Percentiles rank a stretch among this genome's conserved stretches.
These are phyloP conservation scores for Coemansia guatemalensis DNA, from an alignment of 192 early-diverging fungal genomes.

Conservation along the genomic window DNA sequence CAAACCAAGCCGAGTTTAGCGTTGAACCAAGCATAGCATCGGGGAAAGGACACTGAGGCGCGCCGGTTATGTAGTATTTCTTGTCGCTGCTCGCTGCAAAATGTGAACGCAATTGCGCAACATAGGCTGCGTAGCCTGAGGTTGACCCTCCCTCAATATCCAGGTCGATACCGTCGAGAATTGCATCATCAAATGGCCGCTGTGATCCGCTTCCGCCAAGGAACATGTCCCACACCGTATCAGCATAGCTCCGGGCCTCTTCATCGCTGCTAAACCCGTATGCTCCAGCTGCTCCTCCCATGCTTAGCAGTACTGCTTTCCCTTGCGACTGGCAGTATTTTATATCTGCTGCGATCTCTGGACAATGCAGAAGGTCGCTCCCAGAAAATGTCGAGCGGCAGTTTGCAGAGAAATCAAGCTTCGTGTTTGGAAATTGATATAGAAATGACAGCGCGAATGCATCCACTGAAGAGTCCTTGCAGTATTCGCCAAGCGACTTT, in stretches of 20 bases:
- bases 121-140: conserved; percentile 54
- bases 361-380: conserved; percentile 58
- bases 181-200: conserved; percentile 61
- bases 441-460: conserved; percentile 62
- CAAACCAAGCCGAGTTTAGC: conserved; percentile 61
- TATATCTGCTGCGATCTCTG: conserved; percentile 60
- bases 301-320: conserved; percentile 60
- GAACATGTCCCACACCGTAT: conserved; percentile 61
- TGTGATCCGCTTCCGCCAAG: conserved; percentile 58
- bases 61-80: conserved; percentile 58
- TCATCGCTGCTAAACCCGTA: conserved; percentile 55
- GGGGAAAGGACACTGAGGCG: conserved; percentile 64
- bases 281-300: conserved; percentile 67
- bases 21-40: conserved; percentile 59
- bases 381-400: conserved; percentile 57
- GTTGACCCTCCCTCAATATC: conserved; percentile 59
- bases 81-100: conserved; percentile 52
- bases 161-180: conserved; percentile 64
- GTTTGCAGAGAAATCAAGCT: conserved; percentile 58
- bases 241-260: conserved; percentile 55
- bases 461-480: conserved; percentile 59
- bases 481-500: conserved; percentile 56
- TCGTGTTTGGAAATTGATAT: conserved; percentile 56
- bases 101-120: conserved; percentile 47
- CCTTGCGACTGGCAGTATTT: conserved; percentile 65